Evolutionary conservation across 202 grass and related monocot genomes (phyloP).

Genomic region (Schoenoplectus triqueter): DNA sequence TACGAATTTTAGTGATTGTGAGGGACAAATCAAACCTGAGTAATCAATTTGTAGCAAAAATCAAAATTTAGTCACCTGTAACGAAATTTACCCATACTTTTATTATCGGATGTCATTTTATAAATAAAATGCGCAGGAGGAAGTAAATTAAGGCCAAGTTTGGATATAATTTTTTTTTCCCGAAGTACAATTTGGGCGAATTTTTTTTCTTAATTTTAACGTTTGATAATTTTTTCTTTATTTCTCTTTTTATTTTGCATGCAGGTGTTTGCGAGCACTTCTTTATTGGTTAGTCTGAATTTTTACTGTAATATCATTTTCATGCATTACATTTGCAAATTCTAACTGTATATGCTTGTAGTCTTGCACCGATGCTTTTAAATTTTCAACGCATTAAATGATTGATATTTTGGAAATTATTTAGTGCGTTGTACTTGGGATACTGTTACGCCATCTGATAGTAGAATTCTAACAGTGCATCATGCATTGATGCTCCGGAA

Average conservation of each 20-base stretch:
- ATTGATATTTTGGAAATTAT: conserved; percentile 3
- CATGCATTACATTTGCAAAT: not conserved
- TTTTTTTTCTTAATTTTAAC: not conserved
- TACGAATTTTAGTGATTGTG: too few relatives aligned
- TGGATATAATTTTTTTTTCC: not conserved
- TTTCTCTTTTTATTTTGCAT: not conserved
- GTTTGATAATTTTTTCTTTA: not conserved
- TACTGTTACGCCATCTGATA: not conserved
- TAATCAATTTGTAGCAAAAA: too few relatives aligned
- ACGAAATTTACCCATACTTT: too few relatives aligned
- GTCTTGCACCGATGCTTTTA: not conserved
- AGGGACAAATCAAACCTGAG: too few relatives aligned
- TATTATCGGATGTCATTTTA: too few relatives aligned
- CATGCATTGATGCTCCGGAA: not conserved
- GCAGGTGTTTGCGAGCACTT: not conserved
- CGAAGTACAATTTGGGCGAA: not conserved
- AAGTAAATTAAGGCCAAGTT: not conserved
- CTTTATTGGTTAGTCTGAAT: not conserved
- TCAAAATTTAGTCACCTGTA: too few relatives aligned
- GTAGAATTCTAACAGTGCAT: not conserved
- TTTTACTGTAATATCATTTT: conserved; percentile 7
- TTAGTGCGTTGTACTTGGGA: conserved; percentile 4
- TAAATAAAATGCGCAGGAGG: too few relatives aligned
- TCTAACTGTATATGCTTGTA: not conserved
- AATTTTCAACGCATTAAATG: conserved; percentile 2